Base-by-base conservation (phyloP, 2,329 filamentous ascomycete genomes). In the Talaromyces sp. region DNA sequence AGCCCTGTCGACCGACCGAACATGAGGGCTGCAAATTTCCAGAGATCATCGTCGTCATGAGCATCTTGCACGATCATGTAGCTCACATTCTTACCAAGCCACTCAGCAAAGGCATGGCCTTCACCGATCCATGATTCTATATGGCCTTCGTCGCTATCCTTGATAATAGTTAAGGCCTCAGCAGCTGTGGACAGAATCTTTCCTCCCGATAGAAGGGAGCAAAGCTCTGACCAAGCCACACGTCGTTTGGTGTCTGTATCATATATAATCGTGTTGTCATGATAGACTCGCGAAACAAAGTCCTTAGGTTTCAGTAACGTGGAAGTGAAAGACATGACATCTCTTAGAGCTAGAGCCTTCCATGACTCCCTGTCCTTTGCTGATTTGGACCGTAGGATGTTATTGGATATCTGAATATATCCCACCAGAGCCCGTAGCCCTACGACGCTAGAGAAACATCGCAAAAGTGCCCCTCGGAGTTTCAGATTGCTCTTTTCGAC, bases 341-440 rank as follows among this genome's bases (percentile, higher is more conserved):
- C 75, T 64, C 69, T 70, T 47, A 79, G 72, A n/a, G 75, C 67
- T 8, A 75, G 65, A 31, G 75, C 66, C 67, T 70, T 68, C 63
- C 70, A 72, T 56, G 78, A 77, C 63, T 75, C 76, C 59, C 77
- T 72, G 16, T 71, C 70, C 62, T 73, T 65, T 35, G 73, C 69
- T 48, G 71, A 66, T 37, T 70, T 68, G 47, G 69, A 69, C 19
- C 69, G 69, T 41, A 68, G 67, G 11, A 68, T 65, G 62, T 72
- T 67, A 58, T 88, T 82, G 19, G 91, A 79, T 22, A 84, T 82
- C 66, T 86, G 87, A 35, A 96, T 78, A 62, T 89, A 87, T n/a
- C 88, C 83, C 10, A 93, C 75, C 33, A 93, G 74, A n/a, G 91
- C 90, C 67, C 92, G 94, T 37, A 97, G 76, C 0, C 93, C 93